Evolutionary conservation across 2,329 filamentous ascomycete species (phyloP).

Genomic region (Parafenestella ontariensis): DNA sequence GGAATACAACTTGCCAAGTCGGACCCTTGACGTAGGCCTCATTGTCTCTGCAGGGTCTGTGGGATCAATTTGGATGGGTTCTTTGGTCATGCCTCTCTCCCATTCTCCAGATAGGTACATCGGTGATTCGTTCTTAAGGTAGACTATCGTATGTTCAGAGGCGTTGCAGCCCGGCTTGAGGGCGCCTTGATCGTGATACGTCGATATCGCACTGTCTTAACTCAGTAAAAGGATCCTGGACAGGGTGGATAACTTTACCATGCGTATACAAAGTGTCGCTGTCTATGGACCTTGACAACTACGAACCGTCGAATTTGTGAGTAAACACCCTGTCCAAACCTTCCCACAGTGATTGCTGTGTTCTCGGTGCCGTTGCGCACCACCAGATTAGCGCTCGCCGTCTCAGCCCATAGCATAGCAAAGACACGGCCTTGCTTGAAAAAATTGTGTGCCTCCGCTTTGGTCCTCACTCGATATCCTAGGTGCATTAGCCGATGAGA

Average conservation of each 20-base stretch:
- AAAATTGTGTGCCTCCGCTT: constrained; percentile 20
- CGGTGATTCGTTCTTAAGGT: constrained; percentile 21
- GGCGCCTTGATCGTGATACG: constrained; percentile 48
- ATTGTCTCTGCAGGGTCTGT: constrained; percentile 30
- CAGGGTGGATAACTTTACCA: constrained; percentile 19
- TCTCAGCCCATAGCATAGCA: constrained; percentile 26
- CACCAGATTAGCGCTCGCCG: constrained; percentile 12
- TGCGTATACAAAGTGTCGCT: constrained; percentile 23
- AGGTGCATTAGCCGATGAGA: background rate
- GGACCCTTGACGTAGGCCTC: constrained; percentile 47
- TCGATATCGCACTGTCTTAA: constrained; percentile 51
- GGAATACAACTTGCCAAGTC: constrained; percentile 49
- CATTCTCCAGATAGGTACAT: constrained; percentile 29
- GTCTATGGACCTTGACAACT: constrained; percentile 19
- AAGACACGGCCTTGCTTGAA: constrained; percentile 31
- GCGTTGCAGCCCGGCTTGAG: constrained; percentile 47
- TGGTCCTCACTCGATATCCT: constrained; percentile 27
- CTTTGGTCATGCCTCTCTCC: constrained; percentile 44
- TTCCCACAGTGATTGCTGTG: constrained; percentile 13
- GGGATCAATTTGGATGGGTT: constrained; percentile 44
- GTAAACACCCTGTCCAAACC: constrained; percentile 19
- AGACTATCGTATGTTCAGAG: constrained; percentile 49
- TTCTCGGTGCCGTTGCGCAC: background rate
- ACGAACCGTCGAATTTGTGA: constrained; percentile 39
- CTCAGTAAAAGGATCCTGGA: constrained; percentile 23